Conservation (phyloP, 768 basidiomycete species). For the Leccinum disarticulatum region DNA sequence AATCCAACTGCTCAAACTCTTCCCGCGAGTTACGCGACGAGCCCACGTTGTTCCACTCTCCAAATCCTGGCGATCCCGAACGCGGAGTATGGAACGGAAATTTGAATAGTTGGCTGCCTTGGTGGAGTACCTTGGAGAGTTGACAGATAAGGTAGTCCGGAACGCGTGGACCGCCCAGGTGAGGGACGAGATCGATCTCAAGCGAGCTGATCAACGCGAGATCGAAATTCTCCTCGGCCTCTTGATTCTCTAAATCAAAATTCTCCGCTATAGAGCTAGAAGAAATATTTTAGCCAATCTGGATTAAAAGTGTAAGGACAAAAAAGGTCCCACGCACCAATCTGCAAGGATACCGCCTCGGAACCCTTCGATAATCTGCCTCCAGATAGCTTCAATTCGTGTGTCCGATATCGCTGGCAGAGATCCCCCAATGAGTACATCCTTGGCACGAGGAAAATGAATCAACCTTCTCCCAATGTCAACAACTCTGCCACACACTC, state of each 20-base stretch:
- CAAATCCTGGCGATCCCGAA: conserved; percentile 11
- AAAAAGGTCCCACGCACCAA: conserved; percentile 50
- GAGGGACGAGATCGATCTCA: conserved; percentile 78
- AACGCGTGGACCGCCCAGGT: conserved; percentile 65
- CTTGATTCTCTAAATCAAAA: conserved; percentile 64
- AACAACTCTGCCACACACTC: conserved; percentile 58
- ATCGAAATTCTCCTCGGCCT: conserved; percentile 84
- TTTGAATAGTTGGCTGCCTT: conserved; percentile 67
- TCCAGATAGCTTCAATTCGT: conserved; percentile 81
- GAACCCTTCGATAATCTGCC: conserved; percentile 79
- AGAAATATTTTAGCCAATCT: background rate
- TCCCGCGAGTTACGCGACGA: conserved; percentile 18
- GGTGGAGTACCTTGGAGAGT: conserved; percentile 68
- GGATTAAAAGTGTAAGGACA: background rate
- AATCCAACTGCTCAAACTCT: conserved; percentile 39
- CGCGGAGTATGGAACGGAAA: conserved; percentile 4
- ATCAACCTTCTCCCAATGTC: conserved; percentile 48
- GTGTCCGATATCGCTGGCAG: conserved; percentile 55
- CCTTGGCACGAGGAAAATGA: background rate
- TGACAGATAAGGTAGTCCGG: conserved; percentile 70
- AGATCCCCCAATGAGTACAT: background rate
- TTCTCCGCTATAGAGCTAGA: conserved; percentile 55
- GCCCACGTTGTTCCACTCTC: conserved; percentile 6
- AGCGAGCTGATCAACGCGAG: conserved; percentile 73
- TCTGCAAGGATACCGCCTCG: conserved; percentile 81